A percentile compares a stretch with the other conserved stretches of the same genome.
These are phyloP conservation scores for Arctostaphylos glauca DNA, from an alignment of 148 eudicot genomes.

Conservation along the genomic window DNA sequence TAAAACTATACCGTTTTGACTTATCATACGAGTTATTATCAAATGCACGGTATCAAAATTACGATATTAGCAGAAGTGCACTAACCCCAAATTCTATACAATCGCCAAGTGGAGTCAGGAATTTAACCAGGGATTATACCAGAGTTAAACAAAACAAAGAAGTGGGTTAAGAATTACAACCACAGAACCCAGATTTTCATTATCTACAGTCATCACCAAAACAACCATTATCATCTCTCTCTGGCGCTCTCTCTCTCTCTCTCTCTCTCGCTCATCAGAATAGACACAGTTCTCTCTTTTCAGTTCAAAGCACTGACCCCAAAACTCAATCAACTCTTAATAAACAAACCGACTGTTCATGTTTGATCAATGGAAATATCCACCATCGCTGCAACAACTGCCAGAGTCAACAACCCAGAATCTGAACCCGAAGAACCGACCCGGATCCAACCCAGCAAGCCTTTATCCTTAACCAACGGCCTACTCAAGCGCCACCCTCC, in stretches of 20 bases:
- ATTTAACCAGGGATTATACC: conserved; percentile 24
- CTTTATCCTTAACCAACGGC: conserved; percentile 21
- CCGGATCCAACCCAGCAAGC: conserved; percentile 19
- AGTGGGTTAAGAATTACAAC: conserved; percentile 26
- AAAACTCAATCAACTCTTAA: conserved; percentile 11
- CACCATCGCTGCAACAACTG: neutral
- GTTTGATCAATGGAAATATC: conserved; percentile 18
- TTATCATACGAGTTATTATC: too few species aligned
- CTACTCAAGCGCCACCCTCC: conserved; percentile 29
- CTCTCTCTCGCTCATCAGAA: too few species aligned
- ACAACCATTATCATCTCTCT: neutral
- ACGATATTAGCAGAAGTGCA: too few species aligned
- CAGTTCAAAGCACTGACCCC: conserved; percentile 15
- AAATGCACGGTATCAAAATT: too few species aligned
- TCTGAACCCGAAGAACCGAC: conserved; percentile 14
- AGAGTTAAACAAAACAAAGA: conserved; percentile 4
- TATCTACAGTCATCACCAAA: conserved; percentile 20
- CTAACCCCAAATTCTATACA: too few species aligned
- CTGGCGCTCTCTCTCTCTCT: conserved; percentile 10
- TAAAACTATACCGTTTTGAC: too few species aligned
- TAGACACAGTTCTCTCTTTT: neutral
- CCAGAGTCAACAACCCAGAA: conserved; percentile 12
- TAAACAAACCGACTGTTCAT: neutral
- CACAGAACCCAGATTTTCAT: conserved; percentile 16
- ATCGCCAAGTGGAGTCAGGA: conserved; percentile 2